phyloP scores from a whole-genome alignment of 257 asterid genomes.

The Solanum peruvianum region DNA sequence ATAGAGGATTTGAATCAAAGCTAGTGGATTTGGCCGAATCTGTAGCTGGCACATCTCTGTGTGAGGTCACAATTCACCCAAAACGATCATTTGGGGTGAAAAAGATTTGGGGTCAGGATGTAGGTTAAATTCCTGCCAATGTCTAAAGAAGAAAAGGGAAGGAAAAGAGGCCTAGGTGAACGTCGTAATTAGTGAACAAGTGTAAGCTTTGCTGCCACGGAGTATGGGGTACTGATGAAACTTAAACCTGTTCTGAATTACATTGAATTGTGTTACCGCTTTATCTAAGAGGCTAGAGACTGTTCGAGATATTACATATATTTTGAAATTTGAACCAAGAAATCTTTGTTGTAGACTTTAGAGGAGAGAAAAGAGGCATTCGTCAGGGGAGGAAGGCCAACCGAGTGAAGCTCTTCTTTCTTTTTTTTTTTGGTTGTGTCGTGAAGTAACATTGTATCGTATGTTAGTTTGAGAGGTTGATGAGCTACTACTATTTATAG shows the following conservation, averaged over 20 bases:
- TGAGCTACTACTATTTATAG: background rate
- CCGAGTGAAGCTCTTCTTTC: background rate
- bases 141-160: background rate
- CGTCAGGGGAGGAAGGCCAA: background rate
- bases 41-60: background rate
- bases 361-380: background rate
- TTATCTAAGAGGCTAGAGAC: background rate
- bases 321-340: background rate
- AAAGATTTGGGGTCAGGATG: background rate
- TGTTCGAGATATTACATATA: background rate
- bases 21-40: background rate
- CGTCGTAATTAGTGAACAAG: background rate
- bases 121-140: background rate
- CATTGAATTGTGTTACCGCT: background rate
- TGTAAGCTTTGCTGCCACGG: background rate
- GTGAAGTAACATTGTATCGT: background rate
- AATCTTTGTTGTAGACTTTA: background rate
- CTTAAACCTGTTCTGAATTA: background rate
- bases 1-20: background rate
- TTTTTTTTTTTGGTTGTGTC: background rate
- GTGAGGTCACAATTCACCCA: background rate
- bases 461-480: background rate
- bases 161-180: background rate
- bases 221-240: background rate
- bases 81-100: background rate